phyloP scores from a whole-genome alignment of 805 yeast species.

The Teunomyces pallodes region DNA sequence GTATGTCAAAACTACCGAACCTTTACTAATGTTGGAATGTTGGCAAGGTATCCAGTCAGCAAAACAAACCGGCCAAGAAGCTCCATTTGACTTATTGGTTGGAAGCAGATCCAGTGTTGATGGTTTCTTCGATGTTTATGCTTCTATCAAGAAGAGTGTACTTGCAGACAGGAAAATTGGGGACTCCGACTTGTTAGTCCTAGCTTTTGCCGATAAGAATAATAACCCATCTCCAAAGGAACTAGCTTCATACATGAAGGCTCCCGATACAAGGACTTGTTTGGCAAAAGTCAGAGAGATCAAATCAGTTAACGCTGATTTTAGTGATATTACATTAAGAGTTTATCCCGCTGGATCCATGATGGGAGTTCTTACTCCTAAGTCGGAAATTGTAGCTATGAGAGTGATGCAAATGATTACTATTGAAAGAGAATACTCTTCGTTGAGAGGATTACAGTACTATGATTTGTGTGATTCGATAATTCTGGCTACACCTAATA shows the following conservation, averaged over 20 bases:
- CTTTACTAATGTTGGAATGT: constrained; percentile 80
- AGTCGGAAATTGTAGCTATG: constrained; percentile 63
- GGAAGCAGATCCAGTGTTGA: constrained; percentile 84
- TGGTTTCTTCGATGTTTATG: constrained; percentile 83
- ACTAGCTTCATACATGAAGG: constrained; percentile 24
- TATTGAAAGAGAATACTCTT: constrained; percentile 86
- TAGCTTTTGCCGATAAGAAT: constrained; percentile 36
- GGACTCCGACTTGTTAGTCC: constrained; percentile 76
- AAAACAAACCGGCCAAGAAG: constrained; percentile 55
- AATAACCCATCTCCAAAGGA: constrained; percentile 15
- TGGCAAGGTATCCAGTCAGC: constrained; percentile 88
- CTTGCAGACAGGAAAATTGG: constrained; percentile 53
- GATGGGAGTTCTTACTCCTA: constrained; percentile 58
- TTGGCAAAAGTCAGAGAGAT: constrained; percentile 78
- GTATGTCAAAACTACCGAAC: constrained; percentile 70
- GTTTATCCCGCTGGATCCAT: constrained; percentile 55
- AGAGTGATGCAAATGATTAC: constrained; percentile 85
- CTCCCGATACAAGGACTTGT: constrained; percentile 48
- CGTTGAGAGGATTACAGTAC: constrained; percentile 76
- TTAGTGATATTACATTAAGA: constrained; percentile 71
- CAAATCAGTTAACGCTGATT: constrained; percentile 62
- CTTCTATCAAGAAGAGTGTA: constrained; percentile 56
- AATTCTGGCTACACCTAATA: constrained; percentile 60
- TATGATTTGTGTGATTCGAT: constrained; percentile 75
- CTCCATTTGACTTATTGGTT: constrained; percentile 63